A percentile compares a stretch with the other conserved stretches of the same genome.
Conservation (phyloP, 2,329 filamentous ascomycete species). For the Delphinella strobiligena region DNA sequence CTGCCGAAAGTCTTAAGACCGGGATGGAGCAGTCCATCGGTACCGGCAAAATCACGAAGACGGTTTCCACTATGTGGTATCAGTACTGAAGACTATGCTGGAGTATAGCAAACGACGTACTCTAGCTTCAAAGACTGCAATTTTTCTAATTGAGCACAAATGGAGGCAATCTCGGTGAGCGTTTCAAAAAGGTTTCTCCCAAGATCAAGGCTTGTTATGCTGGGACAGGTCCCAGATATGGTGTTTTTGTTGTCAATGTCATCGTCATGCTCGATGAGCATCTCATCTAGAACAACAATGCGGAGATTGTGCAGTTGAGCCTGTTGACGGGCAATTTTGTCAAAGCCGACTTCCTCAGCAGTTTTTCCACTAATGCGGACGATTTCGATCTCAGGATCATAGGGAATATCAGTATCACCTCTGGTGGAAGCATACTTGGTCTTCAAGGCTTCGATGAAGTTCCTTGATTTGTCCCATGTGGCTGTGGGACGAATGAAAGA, state of each 20-base stretch:
- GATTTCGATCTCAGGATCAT: conserved; percentile 4
- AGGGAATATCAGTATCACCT: background rate
- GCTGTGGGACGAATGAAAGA: conserved; percentile 54
- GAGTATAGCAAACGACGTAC: no score
- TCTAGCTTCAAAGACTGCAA: conserved; percentile 58
- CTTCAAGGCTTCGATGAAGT: conserved; percentile 21
- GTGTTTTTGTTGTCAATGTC: conserved; percentile 20
- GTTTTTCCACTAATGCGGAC: conserved; percentile 21
- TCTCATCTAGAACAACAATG: conserved; percentile 70
- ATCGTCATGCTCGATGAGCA: conserved; percentile 24
- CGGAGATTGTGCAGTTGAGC: conserved; percentile 66
- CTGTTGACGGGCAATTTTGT: conserved; percentile 75
- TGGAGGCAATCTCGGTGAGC: conserved; percentile 53
- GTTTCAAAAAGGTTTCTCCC: conserved; percentile 69
- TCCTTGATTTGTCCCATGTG: conserved; percentile 1
- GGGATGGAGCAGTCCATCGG: background rate
- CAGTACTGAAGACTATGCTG: no score
- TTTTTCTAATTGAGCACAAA: conserved; percentile 58
- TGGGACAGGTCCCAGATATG: conserved; percentile 46
- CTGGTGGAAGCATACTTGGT: conserved; percentile 64
- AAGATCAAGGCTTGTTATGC: conserved; percentile 64
- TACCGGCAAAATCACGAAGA: conserved; percentile 30
- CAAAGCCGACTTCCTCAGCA: conserved; percentile 88
- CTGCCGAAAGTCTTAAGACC: conserved; percentile 5
- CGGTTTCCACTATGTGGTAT: conserved; percentile 54